phyloP scores from a whole-genome alignment of 2,329 filamentous ascomycete genomes.

The Teratosphaeria destructans region DNA sequence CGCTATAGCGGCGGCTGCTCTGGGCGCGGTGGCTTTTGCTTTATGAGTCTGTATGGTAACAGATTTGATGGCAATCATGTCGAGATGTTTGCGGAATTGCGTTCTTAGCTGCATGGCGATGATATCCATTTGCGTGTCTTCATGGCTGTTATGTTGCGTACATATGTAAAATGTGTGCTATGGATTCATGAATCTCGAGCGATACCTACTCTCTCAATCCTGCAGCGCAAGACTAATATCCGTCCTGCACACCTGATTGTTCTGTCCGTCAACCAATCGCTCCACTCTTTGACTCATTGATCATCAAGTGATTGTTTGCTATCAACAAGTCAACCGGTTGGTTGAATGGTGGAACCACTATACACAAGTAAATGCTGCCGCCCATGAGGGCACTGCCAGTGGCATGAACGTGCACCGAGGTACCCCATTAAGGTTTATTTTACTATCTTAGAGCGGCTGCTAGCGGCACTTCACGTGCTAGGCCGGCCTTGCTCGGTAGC shows the following conservation, averaged over 20 bases:
- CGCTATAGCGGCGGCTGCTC: slow-evolving; percentile 13
- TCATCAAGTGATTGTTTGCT: too few relatives aligned
- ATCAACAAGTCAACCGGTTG: too few relatives aligned
- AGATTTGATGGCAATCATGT: not conserved
- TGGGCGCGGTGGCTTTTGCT: slow-evolving; percentile 16
- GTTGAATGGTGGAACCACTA: too few relatives aligned
- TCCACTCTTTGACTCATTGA: too few relatives aligned
- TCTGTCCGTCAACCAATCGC: too few relatives aligned
- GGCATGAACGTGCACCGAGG: not conserved
- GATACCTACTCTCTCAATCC: too few relatives aligned
- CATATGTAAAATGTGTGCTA: not conserved
- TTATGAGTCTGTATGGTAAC: slow-evolving; percentile 8
- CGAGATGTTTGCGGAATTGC: not conserved
- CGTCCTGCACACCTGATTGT: too few relatives aligned
- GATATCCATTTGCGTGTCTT: not conserved
- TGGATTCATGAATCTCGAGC: too few relatives aligned
- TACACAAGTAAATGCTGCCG: not conserved
- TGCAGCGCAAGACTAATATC: too few relatives aligned
- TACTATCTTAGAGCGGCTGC: not conserved
- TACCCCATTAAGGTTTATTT: not conserved
- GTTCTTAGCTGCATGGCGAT: not conserved
- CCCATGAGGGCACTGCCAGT: not conserved
- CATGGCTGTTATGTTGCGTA: not conserved
- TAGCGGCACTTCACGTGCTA: not conserved
- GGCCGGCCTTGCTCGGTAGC: not conserved